Conservation (phyloP, 306 rosid genomes). For the Cicer pinnatifidum region DNA sequence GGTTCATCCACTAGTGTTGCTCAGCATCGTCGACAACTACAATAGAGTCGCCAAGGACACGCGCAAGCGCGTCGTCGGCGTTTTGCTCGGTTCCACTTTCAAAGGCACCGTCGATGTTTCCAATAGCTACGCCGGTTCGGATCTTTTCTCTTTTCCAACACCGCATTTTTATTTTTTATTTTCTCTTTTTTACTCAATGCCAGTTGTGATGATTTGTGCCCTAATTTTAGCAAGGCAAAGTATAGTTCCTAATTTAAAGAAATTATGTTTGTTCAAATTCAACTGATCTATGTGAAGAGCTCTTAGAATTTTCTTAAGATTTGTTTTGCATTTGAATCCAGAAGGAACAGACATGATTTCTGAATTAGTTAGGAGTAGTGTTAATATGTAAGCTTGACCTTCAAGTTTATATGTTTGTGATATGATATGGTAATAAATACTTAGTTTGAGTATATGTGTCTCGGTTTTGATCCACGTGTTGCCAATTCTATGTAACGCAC, state of each 20-base stretch:
- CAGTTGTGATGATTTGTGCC: conserved; percentile 14
- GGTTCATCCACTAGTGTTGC: conserved; percentile 82
- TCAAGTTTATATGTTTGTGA: neutral
- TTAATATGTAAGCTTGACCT: neutral
- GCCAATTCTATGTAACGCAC: neutral
- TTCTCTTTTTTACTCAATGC: neutral
- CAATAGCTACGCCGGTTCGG: conserved; percentile 85
- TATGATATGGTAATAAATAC: neutral
- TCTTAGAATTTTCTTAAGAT: neutral
- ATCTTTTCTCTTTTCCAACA: conserved; percentile 5
- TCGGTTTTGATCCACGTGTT: neutral
- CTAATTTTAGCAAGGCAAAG: neutral
- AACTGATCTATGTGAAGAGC: conserved; percentile 20
- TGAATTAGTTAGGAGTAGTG: neutral
- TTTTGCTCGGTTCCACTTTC: conserved; percentile 76
- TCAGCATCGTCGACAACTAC: conserved; percentile 93
- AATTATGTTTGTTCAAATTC: neutral
- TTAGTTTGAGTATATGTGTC: neutral
- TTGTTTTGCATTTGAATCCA: conserved; percentile 1
- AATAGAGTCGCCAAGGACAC: conserved; percentile 87
- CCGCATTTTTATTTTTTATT: neutral
- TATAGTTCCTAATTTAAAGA: neutral
- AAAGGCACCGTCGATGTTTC: conserved; percentile 86
- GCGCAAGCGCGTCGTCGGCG: conserved; percentile 85
- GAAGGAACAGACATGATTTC: conserved; percentile 18